Percentiles rank a stretch among this genome's conserved stretches.
phyloP scores from a whole-genome alignment of 805 yeast species.

The Wickerhamomyces pijperi region DNA sequence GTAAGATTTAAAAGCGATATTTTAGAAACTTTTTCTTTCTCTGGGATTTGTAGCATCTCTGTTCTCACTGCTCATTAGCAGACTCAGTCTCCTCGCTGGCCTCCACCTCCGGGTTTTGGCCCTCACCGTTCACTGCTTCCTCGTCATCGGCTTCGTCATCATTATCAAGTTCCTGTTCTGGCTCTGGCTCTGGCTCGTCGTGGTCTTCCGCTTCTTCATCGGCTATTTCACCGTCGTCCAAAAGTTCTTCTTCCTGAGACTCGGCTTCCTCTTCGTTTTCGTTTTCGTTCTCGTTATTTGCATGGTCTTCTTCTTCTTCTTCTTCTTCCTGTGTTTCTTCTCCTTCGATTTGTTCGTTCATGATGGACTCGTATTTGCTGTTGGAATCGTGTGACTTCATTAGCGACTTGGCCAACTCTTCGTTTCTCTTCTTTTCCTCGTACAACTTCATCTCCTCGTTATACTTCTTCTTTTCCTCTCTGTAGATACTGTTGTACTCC shows the following conservation, averaged over 20 bases:
- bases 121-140: neutral
- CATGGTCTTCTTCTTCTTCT: neutral
- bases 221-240: neutral
- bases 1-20: too few relatives aligned
- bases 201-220: neutral
- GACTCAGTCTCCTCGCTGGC: too few relatives aligned
- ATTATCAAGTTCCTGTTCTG: neutral
- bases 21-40: too few relatives aligned
- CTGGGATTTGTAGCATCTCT: too few relatives aligned
- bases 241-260: too few relatives aligned
- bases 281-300: neutral
- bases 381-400: neutral
- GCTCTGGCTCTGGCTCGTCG: too few relatives aligned
- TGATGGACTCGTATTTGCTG: too few relatives aligned
- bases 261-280: neutral
- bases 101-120: too few relatives aligned
- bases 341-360: neutral
- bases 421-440: constrained; percentile 13
- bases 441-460: constrained; percentile 58
- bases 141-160: neutral
- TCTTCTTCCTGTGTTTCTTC: neutral
- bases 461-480: constrained; percentile 69
- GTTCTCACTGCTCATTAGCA: too few relatives aligned
- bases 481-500: constrained; percentile 66
- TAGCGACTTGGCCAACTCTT: neutral